A percentile compares a stretch with the other conserved stretches of the same genome.
Evolutionary conservation across 257 asterid species (phyloP).

Genomic region (Dorcoceras hygrometricum): DNA sequence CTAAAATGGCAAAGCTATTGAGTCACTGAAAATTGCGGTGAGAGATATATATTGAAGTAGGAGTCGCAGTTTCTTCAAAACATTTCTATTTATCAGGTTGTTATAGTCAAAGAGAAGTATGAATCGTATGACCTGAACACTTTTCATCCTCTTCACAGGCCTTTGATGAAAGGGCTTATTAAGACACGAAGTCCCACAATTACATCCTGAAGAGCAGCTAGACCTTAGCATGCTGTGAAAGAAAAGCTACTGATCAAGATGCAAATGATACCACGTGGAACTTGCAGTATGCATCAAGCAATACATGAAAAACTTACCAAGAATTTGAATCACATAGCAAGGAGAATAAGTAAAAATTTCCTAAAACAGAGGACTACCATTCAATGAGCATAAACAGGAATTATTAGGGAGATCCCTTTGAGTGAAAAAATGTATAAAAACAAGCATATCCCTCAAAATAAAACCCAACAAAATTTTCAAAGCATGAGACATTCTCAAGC

Average conservation of each 20-base stretch:
- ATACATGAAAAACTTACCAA: background rate
- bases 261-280: constrained; percentile 16
- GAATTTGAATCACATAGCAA: constrained; percentile 5
- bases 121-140: constrained; percentile 84
- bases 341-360: background rate
- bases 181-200: constrained; percentile 79
- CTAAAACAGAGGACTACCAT: background rate
- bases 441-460: background rate
- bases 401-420: background rate
- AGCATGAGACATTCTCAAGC: background rate
- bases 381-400: background rate
- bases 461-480: background rate
- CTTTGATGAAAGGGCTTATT: constrained; percentile 94
- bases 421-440: too few relatives aligned
- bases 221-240: constrained; percentile 74
- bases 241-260: constrained; percentile 27
- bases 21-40: constrained; percentile 8
- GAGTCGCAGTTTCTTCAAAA: background rate
- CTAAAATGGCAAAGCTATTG: constrained; percentile 2
- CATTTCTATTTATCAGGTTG: constrained; percentile 1
- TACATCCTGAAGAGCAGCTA: constrained; percentile 84
- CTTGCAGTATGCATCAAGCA: constrained; percentile 10
- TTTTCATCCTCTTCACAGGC: constrained; percentile 79
- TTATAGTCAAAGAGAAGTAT: constrained; percentile 13
- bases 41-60: constrained; percentile 3